phyloP scores from a whole-genome alignment of 176 grass and related monocot genomes.

The Ensete ventricosum region DNA sequence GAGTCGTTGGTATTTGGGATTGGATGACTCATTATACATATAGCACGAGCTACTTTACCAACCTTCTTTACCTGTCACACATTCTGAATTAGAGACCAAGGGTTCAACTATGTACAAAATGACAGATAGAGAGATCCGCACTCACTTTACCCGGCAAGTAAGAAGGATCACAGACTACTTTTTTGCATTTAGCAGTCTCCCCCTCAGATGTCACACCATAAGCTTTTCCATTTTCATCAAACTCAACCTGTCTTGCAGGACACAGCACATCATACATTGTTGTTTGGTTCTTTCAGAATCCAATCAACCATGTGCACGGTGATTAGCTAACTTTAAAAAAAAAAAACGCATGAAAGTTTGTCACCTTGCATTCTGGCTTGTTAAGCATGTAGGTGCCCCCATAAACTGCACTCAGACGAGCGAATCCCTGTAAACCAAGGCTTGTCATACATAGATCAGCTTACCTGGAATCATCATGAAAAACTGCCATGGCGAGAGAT shows the following conservation, averaged over 20 bases:
- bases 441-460: background rate
- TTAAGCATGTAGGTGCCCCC: conserved; percentile 98
- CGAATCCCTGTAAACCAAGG: conserved; percentile 53
- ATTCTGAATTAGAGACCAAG: background rate
- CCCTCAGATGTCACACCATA: conserved; percentile 89
- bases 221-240: conserved; percentile 70
- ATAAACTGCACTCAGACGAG: conserved; percentile 94
- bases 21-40: conserved; percentile 96
- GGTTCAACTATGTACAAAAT: background rate
- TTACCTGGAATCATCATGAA: background rate
- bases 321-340: no score
- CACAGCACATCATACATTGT: background rate
- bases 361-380: conserved; percentile 96
- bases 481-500: background rate
- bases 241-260: conserved; percentile 54
- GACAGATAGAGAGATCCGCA: background rate
- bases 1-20: conserved; percentile 81
- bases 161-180: conserved; percentile 87
- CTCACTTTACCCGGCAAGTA: conserved; percentile 86
- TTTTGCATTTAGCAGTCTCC: conserved; percentile 88
- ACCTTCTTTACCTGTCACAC: conserved; percentile 73
- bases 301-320: no score
- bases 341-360: background rate
- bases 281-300: background rate
- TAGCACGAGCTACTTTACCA: conserved; percentile 73